Conservation (phyloP, 2,329 filamentous ascomycete species). For the Alternaria ventricosa region DNA sequence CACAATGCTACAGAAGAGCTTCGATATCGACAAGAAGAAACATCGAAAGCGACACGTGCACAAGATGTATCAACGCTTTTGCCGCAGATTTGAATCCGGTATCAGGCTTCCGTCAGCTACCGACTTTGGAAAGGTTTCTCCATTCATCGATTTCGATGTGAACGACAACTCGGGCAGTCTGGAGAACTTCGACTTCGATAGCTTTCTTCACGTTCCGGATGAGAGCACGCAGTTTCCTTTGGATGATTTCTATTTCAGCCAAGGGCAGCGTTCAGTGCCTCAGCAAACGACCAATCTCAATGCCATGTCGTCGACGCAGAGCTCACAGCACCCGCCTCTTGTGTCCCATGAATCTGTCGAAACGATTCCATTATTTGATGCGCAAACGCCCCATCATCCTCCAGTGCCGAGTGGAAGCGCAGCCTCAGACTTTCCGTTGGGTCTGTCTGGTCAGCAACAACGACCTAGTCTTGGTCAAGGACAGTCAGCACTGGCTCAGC, state of each 20-base stretch:
- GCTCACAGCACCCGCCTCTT: neutral
- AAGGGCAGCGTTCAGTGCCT: neutral
- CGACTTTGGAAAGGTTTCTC: too few species aligned
- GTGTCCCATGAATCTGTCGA: accelerated
- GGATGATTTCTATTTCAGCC: neutral
- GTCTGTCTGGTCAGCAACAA: neutral
- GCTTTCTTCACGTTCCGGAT: neutral
- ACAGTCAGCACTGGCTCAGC: neutral
- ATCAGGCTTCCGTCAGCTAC: neutral
- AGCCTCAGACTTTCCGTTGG: neutral
- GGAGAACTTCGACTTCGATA: neutral
- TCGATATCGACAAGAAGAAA: constrained; percentile 2
- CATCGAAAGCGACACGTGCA: constrained; percentile 20
- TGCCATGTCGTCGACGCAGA: neutral
- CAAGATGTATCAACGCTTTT: constrained; percentile 35
- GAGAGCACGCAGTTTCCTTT: neutral
- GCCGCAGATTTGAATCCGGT: constrained; percentile 28
- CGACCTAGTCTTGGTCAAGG: neutral
- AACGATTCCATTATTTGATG: neutral
- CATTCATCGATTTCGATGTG: neutral
- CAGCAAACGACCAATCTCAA: neutral
- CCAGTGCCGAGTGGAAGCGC: neutral
- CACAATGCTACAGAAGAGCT: constrained; percentile 20
- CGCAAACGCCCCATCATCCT: neutral
- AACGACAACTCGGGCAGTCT: neutral